A percentile compares a stretch with the other conserved stretches of the same genome.
phyloP scores from a whole-genome alignment of 495 filamentous ascomycete species.

The Trichoderma orchidacearum region DNA sequence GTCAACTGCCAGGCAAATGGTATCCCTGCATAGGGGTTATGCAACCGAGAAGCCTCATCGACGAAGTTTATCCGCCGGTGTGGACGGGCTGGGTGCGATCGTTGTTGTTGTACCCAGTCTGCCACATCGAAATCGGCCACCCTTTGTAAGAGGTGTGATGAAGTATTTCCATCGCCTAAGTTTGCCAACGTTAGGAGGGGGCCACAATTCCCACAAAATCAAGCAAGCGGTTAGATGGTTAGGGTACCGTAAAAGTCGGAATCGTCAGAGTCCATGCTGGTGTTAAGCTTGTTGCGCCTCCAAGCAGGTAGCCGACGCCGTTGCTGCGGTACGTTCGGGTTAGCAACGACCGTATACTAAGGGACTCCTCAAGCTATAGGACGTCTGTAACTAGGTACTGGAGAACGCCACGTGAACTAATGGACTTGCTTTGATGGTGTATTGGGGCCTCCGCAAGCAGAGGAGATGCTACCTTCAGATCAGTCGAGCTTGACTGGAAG shows the following conservation, averaged over 20 bases:
- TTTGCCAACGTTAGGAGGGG: background rate
- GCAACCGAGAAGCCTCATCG: slow-evolving; percentile 10
- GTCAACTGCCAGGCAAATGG: slow-evolving; percentile 32
- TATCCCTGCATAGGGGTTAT: slow-evolving; percentile 32
- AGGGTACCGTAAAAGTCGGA: slow-evolving; percentile 58
- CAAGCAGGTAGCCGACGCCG: background rate
- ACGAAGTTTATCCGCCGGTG: background rate
- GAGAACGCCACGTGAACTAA: no score
- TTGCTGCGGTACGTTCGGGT: background rate
- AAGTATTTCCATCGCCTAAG: slow-evolving; percentile 39
- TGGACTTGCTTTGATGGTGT: no score
- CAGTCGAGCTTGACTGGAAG: no score
- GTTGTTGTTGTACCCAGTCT: slow-evolving; percentile 27
- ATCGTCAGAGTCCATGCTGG: slow-evolving; percentile 42
- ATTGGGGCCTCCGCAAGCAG: no score
- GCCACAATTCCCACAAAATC: slow-evolving; percentile 1
- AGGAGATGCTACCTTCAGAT: no score
- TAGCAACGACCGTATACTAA: background rate
- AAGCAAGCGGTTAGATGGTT: background rate
- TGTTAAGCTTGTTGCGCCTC: background rate
- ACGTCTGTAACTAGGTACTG: no score
- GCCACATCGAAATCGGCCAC: slow-evolving; percentile 29
- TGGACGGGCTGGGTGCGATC: slow-evolving; percentile 14
- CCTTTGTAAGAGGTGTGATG: slow-evolving; percentile 15
- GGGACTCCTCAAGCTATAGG: background rate